Conservation (phyloP, 1,284 basidiomycete species). For the Pseudozyma thailandica region DNA sequence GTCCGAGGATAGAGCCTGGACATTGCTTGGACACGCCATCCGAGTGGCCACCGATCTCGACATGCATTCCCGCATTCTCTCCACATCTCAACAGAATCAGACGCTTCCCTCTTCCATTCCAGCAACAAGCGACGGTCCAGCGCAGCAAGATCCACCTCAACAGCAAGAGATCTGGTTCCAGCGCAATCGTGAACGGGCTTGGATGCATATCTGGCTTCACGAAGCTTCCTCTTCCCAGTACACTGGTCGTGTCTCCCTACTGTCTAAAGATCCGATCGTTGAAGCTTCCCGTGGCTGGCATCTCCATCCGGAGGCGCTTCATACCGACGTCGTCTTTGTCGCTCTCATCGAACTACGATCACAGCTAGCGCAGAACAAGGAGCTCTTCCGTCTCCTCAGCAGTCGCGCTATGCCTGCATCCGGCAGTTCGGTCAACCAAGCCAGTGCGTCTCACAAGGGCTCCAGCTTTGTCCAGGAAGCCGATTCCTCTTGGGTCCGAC, state of each 20-base stretch:
- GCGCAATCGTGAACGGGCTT: slow-evolving; percentile 36
- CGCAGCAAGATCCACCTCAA: not conserved
- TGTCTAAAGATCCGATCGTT: slow-evolving; percentile 41
- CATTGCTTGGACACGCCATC: slow-evolving; percentile 40
- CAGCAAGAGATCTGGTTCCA: slow-evolving; percentile 23
- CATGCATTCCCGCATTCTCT: slow-evolving; percentile 36
- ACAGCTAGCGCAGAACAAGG: slow-evolving; percentile 35
- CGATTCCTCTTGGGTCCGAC: slow-evolving; percentile 30
- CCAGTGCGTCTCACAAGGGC: not conserved
- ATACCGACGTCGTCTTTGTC: slow-evolving; percentile 43
- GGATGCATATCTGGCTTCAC: slow-evolving; percentile 52
- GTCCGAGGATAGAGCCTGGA: slow-evolving; percentile 45
- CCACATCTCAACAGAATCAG: slow-evolving; percentile 20
- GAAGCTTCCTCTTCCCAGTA: slow-evolving; percentile 44
- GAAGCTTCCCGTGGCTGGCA: slow-evolving; percentile 41
- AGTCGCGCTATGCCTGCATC: slow-evolving; percentile 2
- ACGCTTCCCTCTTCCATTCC: not conserved
- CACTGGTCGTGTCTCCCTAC: slow-evolving; percentile 37
- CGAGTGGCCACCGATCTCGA: slow-evolving; percentile 40
- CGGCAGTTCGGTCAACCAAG: not conserved
- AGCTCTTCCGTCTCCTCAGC: slow-evolving; percentile 39
- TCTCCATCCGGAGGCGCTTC: slow-evolving; percentile 32
- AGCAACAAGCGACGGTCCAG: not conserved
- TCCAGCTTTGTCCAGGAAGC: not conserved
- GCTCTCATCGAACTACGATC: slow-evolving; percentile 45